Evolutionary conservation across 805 yeast species (phyloP).

Genomic region (Priceomyces haplophilus): DNA sequence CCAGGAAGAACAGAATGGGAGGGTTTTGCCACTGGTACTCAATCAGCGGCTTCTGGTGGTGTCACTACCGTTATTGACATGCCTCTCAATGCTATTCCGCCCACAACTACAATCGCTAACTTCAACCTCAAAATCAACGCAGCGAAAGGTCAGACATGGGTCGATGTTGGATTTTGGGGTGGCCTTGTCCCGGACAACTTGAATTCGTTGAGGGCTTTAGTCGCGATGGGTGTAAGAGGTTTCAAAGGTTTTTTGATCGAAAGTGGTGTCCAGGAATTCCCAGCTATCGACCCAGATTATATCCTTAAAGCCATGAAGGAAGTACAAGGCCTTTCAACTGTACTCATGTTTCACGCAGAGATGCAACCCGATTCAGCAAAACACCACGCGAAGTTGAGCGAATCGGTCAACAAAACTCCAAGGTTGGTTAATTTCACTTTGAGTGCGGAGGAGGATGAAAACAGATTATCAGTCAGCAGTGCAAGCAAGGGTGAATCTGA

Average conservation of each 20-base stretch:
- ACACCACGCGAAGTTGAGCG: constrained; percentile 25
- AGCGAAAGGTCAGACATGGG: constrained; percentile 81
- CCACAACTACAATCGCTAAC: constrained; percentile 82
- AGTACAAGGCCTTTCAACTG: constrained; percentile 62
- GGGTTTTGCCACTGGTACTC: constrained; percentile 95
- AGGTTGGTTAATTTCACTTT: constrained; percentile 17
- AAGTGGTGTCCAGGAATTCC: constrained; percentile 95
- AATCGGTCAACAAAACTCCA: constrained; percentile 21
- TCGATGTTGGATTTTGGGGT: constrained; percentile 95
- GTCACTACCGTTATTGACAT: constrained; percentile 93
- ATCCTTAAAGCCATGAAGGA: constrained; percentile 63
- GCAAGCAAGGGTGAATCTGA: constrained; percentile 6
- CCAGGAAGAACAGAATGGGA: constrained; percentile 99
- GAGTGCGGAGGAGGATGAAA: constrained; percentile 13
- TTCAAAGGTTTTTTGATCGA: constrained; percentile 91
- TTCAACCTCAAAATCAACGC: constrained; percentile 73
- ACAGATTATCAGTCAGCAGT: constrained; percentile 1
- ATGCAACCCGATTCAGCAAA: constrained; percentile 50
- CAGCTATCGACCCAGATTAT: constrained; percentile 66
- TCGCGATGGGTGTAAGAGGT: constrained; percentile 86
- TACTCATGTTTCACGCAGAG: constrained; percentile 92
- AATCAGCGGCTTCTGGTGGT: constrained; percentile 93
- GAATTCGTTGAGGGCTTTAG: constrained; percentile 66
- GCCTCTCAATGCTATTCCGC: constrained; percentile 96
- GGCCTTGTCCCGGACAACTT: constrained; percentile 83